Evolutionary conservation across 2,329 filamentous ascomycete species (phyloP), one percentile per base, ranked within the genome.

Genomic region (Chaetomiaceae sp.): DNA sequence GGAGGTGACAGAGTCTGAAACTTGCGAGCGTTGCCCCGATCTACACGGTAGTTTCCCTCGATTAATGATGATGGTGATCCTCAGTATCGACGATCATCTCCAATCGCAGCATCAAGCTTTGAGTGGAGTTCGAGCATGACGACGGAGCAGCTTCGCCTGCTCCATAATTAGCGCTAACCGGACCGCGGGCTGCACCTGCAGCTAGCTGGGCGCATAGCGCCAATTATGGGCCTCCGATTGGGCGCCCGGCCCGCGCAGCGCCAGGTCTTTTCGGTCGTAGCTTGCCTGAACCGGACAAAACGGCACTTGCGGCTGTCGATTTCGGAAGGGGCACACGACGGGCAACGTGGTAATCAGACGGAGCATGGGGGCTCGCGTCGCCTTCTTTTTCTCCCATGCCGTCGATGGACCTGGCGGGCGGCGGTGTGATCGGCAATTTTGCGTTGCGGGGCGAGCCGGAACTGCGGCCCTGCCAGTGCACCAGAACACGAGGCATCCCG

Each of bases 91-190:
- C n/a, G n/a, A n/a, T n/a, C n/a, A n/a, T n/a, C n/a, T n/a, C n/a
- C n/a, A n/a, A n/a, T n/a, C n/a, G n/a, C n/a, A n/a, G n/a, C 7
- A 6, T n/a, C 19, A 35, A 17, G 8, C 10, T 19, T 35, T 17
- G 4, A n/a, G n/a, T 34, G 32, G 32, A 9, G n/a, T 34, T 4
- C 32, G n/a, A n/a, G n/a, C n/a, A 17, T 34, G 32, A 17, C 24
- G 14, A n/a, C 12, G 6, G 12, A n/a, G 3, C 12, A 27, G 30
- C 46, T 44, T 41, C 46, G 46, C 46, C 45, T 19, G 11, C 40
- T 45, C 41, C 47, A 45, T 27, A 45, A 38, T 49, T 49, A 49
- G 47, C 47, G 42, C 37, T 15, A 39, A 10, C 9, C 5, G 22
- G 5, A 24, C 5, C 22, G 22, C 22, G 15, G n/a, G 6, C 24